Evolutionary conservation across 106 monocot genomes (phyloP).

Genomic region (Allium fistulosum): DNA sequence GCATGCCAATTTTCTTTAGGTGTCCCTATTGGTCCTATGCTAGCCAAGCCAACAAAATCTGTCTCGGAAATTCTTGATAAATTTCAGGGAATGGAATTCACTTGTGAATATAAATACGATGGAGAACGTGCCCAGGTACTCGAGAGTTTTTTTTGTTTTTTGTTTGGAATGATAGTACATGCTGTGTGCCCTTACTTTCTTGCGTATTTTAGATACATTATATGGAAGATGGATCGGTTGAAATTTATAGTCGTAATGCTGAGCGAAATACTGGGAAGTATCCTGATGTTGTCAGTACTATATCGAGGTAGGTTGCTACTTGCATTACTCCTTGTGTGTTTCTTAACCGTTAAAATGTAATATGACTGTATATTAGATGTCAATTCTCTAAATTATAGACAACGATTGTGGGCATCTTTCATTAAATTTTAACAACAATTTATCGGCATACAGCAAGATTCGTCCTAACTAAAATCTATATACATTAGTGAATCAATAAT

Average conservation of each 20-base stretch:
- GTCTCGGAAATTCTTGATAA: slow-evolving; percentile 97
- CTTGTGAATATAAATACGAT: slow-evolving; percentile 98
- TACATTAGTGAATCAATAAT: too few relatives aligned
- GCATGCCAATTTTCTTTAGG: slow-evolving; percentile 82
- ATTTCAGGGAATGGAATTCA: slow-evolving; percentile 90
- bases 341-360: too few relatives aligned
- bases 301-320: slow-evolving; percentile 52
- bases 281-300: slow-evolving; percentile 80
- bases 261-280: slow-evolving; percentile 96
- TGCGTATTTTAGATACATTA: slow-evolving; percentile 73
- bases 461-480: too few relatives aligned
- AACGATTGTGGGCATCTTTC: neutral
- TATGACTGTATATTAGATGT: neutral
- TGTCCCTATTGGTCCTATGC: slow-evolving; percentile 94
- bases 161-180: neutral
- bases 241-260: slow-evolving; percentile 98
- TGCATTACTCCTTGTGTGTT: neutral
- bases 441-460: too few relatives aligned
- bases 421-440: neutral
- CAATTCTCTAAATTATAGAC: neutral
- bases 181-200: neutral
- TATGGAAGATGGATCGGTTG: slow-evolving; percentile 91
- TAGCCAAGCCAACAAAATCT: slow-evolving; percentile 96
- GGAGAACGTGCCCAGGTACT: slow-evolving; percentile 97
- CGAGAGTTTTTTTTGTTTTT: neutral